Conservation (phyloP, 164 flowering plant genomes). For the Aristolochia californica region DNA sequence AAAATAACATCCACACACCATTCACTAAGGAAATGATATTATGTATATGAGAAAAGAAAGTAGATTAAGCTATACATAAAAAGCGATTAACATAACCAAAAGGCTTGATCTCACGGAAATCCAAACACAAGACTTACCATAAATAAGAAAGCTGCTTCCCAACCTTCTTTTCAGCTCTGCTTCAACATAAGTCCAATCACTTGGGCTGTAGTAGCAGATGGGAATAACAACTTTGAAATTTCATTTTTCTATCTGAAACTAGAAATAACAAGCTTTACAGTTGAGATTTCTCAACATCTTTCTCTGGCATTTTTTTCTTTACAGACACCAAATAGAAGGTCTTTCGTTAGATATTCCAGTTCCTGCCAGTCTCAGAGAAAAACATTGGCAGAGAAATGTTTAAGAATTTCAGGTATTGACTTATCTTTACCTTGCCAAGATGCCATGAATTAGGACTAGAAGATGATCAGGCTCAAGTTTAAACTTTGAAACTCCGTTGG, state of each 20-base stretch:
- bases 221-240: background rate
- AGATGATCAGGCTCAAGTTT: slow-evolving; percentile 82
- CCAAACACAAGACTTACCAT: slow-evolving; percentile 40
- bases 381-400: too few species aligned
- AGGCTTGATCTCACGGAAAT: background rate
- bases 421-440: slow-evolving; percentile 63
- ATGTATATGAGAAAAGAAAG: background rate
- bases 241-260: background rate
- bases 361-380: too few species aligned
- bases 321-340: background rate
- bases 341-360: background rate
- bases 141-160: slow-evolving; percentile 65
- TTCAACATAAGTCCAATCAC: slow-evolving; percentile 87
- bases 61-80: background rate
- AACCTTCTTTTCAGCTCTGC: slow-evolving; percentile 72
- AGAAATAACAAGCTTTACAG: background rate
- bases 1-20: background rate
- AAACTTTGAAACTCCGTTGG: slow-evolving; percentile 17
- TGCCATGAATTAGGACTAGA: slow-evolving; percentile 96
- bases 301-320: background rate
- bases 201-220: slow-evolving; percentile 51
- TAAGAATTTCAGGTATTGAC: background rate
- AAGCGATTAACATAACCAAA: background rate
- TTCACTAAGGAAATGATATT: background rate
- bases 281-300: too few species aligned